Conservation (phyloP, 2,329 filamentous ascomycete genomes). For the Penicillium digitatum region DNA sequence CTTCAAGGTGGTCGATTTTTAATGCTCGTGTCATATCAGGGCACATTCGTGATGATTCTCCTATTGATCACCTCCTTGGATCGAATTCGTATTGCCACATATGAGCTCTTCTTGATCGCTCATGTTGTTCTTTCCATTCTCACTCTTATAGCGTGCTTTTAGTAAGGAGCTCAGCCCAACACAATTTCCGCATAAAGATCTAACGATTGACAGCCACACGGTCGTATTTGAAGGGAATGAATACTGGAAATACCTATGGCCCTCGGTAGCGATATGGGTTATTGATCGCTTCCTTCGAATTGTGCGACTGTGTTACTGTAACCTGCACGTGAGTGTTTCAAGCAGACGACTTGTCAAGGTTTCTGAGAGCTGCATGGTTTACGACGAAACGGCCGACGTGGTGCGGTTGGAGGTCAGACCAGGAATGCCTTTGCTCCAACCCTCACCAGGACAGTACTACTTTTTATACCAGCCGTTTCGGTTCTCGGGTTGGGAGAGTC, state of each 20-base stretch:
- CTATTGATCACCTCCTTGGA: slow-evolving; percentile 46
- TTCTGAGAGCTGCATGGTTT: slow-evolving; percentile 42
- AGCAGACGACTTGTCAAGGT: slow-evolving; percentile 17
- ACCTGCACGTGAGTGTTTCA: slow-evolving; percentile 35
- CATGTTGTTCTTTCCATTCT: slow-evolving; percentile 41
- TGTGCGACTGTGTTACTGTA: slow-evolving; percentile 44
- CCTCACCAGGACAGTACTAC: slow-evolving; percentile 49
- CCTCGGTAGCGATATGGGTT: slow-evolving; percentile 48
- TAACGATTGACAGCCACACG: slow-evolving; percentile 40
- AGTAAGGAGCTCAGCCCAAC: slow-evolving; percentile 32
- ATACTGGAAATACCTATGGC: slow-evolving; percentile 52
- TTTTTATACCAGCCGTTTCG: slow-evolving; percentile 48
- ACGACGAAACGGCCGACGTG: slow-evolving; percentile 45
- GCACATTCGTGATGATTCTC: slow-evolving; percentile 39
- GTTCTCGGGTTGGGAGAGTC: slow-evolving; percentile 48
- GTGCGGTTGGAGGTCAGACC: slow-evolving; percentile 47
- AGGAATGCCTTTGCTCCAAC: slow-evolving; percentile 30
- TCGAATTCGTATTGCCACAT: slow-evolving; percentile 44
- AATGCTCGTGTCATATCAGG: slow-evolving; percentile 19
- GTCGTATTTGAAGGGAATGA: slow-evolving; percentile 46
- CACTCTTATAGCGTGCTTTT: slow-evolving; percentile 47
- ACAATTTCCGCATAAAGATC: not conserved
- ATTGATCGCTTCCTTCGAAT: slow-evolving; percentile 47
- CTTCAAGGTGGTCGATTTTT: not conserved
- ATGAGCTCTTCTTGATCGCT: slow-evolving; percentile 42